These are phyloP conservation scores for Mycena alexandri DNA, from an alignment of 768 basidiomycete genomes.

Conservation along the genomic window DNA sequence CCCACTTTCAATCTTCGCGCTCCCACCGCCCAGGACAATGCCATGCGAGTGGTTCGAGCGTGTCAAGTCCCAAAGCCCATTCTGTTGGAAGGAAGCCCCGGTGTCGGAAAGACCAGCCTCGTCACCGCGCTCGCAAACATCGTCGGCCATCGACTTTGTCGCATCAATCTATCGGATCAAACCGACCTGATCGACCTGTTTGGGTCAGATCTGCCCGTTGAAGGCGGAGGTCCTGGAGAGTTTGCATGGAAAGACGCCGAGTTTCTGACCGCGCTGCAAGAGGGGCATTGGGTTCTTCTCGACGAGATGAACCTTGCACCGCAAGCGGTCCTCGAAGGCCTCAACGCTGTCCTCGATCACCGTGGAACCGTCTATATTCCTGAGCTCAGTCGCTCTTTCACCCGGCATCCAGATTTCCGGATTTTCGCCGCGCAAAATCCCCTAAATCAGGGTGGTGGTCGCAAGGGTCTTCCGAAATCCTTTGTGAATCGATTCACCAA, in stretches of 20 bases:
- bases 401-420: constrained; percentile 91
- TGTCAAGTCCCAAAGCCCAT: constrained; percentile 93
- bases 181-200: constrained; percentile 97
- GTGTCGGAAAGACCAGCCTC: constrained; percentile 97
- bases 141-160: constrained; percentile 82
- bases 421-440: constrained; percentile 99
- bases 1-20: constrained; percentile 84
- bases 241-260: constrained; percentile 99
- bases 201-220: constrained; percentile 95
- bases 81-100: constrained; percentile 96
- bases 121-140: constrained; percentile 87
- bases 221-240: constrained; percentile 90
- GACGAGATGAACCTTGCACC: constrained; percentile 99
- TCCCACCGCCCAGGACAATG: constrained; percentile 90
- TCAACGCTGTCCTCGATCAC: constrained; percentile 96
- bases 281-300: constrained; percentile 97
- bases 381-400: constrained; percentile 91
- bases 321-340: constrained; percentile 95
- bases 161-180: constrained; percentile 98
- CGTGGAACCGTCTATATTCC: constrained; percentile 95
- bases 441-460: constrained; percentile 93
- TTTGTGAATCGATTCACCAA: constrained; percentile 99
- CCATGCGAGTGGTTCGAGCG: constrained; percentile 89
- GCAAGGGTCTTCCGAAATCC: constrained; percentile 97
- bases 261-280: constrained; percentile 91